Percentiles rank a stretch among this genome's conserved stretches.
Evolutionary conservation across 1,284 basidiomycete species (phyloP).

Genomic region (Hortiboletus rubellus): DNA sequence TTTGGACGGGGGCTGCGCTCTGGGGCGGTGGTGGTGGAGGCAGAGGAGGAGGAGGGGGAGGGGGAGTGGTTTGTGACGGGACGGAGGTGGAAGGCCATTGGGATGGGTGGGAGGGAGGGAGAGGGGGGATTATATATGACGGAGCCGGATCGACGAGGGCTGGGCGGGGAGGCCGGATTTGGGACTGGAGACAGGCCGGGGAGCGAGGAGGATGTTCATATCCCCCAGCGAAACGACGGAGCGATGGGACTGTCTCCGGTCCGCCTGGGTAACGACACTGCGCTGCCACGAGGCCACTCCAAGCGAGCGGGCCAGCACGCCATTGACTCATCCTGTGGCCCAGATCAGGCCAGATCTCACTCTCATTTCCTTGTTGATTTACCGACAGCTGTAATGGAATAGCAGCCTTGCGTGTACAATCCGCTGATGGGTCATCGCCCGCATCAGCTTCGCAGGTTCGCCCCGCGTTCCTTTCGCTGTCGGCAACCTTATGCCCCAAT

Average conservation of each 20-base stretch:
- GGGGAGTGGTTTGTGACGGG: conserved; percentile 40
- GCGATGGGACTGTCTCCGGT: conserved; percentile 20
- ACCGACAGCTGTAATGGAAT: conserved; percentile 29
- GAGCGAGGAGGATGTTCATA: conserved; percentile 14
- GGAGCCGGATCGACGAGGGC: conserved; percentile 26
- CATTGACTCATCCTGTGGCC: conserved; percentile 14
- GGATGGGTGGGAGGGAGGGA: background rate
- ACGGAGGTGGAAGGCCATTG: conserved; percentile 51
- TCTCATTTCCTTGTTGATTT: conserved; percentile 33
- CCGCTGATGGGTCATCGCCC: conserved; percentile 27
- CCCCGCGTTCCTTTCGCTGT: conserved; percentile 26
- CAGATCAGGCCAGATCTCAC: conserved; percentile 27
- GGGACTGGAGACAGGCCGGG: background rate
- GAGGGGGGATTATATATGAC: conserved; percentile 26
- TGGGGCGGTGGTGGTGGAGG: conserved; percentile 23
- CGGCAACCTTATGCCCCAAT: conserved; percentile 33
- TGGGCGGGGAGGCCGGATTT: conserved; percentile 17
- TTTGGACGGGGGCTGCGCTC: conserved; percentile 31
- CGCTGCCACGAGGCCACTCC: conserved; percentile 26
- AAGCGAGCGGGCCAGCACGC: conserved; percentile 26
- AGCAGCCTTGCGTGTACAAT: conserved; percentile 7
- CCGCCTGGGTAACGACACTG: conserved; percentile 24
- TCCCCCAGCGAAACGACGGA: conserved; percentile 14
- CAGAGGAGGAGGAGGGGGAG: conserved; percentile 30
- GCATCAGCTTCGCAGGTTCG: conserved; percentile 31